Conservation (phyloP, 2,329 filamentous ascomycete genomes). For the Kalmusia sp. region DNA sequence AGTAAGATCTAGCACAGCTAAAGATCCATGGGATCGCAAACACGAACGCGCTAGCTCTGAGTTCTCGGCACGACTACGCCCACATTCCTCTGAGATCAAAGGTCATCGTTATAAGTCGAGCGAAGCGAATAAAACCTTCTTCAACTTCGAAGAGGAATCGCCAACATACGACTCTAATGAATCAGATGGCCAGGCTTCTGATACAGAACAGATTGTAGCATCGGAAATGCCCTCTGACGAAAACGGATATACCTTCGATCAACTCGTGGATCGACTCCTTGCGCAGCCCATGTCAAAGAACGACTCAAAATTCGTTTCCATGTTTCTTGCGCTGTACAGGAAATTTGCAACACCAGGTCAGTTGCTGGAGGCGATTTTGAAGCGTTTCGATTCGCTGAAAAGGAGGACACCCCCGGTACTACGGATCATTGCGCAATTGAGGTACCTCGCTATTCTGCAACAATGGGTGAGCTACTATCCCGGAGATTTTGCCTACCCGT, state of each 20-base stretch:
- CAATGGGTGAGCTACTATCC: constrained; percentile 92
- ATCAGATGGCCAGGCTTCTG: constrained; percentile 71
- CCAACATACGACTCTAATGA: constrained; percentile 70
- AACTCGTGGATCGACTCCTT: constrained; percentile 81
- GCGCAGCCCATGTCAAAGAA: constrained; percentile 80
- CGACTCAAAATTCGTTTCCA: constrained; percentile 86
- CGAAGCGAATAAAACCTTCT: constrained; percentile 63
- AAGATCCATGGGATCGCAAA: constrained; percentile 44
- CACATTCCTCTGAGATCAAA: constrained; percentile 35
- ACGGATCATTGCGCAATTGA: constrained; percentile 80
- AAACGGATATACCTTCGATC: constrained; percentile 61
- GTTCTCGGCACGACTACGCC: constrained; percentile 46
- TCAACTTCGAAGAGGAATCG: constrained; percentile 76
- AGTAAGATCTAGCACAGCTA: constrained; percentile 49
- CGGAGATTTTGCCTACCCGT: constrained; percentile 85
- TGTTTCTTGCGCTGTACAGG: constrained; percentile 92
- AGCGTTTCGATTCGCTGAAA: constrained; percentile 74
- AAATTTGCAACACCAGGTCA: constrained; percentile 86
- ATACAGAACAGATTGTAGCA: constrained; percentile 57
- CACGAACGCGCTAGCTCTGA: constrained; percentile 58
- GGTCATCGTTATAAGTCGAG: constrained; percentile 45
- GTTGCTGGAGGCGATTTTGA: constrained; percentile 78
- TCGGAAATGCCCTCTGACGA: constrained; percentile 61
- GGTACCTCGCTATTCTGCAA: constrained; percentile 82
- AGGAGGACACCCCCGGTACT: constrained; percentile 74